Evolutionary conservation across 306 rosid genomes (phyloP).

Genomic region (Sechiopsis laciniata): DNA sequence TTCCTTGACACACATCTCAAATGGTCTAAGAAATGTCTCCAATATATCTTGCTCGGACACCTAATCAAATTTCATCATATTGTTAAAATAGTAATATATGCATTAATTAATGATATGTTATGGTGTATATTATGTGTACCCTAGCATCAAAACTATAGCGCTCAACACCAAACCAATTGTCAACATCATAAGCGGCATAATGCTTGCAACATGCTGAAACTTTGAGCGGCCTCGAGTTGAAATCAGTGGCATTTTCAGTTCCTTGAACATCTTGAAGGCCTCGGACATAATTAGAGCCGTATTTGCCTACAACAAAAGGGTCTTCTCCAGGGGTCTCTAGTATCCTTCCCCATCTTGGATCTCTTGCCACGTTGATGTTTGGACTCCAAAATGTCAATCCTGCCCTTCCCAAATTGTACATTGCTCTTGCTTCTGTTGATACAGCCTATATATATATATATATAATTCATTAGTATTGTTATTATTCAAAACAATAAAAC

Average conservation of each 20-base stretch:
- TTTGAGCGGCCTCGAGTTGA: slow-evolving; percentile 44
- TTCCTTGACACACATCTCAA: slow-evolving; percentile 61
- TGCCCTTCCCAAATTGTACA: slow-evolving; percentile 65
- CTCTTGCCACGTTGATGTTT: slow-evolving; percentile 65
- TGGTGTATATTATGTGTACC: slow-evolving; percentile 16
- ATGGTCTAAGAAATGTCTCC: slow-evolving; percentile 78
- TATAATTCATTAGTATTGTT: too few species aligned
- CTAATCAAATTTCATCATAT: neutral
- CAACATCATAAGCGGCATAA: slow-evolving; percentile 71
- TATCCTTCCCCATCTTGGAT: slow-evolving; percentile 76
- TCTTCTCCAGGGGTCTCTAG: slow-evolving; percentile 84
- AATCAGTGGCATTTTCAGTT: slow-evolving; percentile 12
- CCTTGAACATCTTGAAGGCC: slow-evolving; percentile 54
- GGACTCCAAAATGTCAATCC: slow-evolving; percentile 84
- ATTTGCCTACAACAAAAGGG: slow-evolving; percentile 53
- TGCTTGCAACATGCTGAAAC: slow-evolving; percentile 89
- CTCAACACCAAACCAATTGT: slow-evolving; percentile 61
- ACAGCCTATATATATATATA: slow-evolving; percentile 22
- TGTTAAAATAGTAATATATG: neutral
- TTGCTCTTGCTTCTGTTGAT: slow-evolving; percentile 72
- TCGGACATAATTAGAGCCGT: slow-evolving; percentile 58
- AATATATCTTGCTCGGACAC: slow-evolving; percentile 64
- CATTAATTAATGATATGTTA: neutral
- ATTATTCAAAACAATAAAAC: too few species aligned
- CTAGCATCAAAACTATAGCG: slow-evolving; percentile 72